Evolutionary conservation across 805 yeast species (phyloP), one percentile per base, ranked within the genome.

Genomic region (Suhomyces faveliae): DNA sequence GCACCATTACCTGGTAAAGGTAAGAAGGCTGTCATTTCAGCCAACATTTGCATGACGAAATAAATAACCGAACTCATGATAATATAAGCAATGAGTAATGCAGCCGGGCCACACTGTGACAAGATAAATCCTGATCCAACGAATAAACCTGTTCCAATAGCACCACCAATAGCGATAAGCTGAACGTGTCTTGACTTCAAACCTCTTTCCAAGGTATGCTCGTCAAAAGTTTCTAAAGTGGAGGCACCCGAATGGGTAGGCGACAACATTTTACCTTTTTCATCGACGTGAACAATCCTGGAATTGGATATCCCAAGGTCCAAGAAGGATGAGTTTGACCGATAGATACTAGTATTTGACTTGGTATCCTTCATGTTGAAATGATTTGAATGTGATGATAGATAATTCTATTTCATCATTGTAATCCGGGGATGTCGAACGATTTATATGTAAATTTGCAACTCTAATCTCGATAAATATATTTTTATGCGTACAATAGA

Each of bases 1-100:
- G 71, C 62, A 13, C 69, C 69, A 45, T 60, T 62, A 37, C 71
- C 70, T 7, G 71, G 68, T 25, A 67, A 54, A 0, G 71, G 73
- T 45, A 64, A 61, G 43, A 62, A 67, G 1, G 66, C 59, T 11
- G 69, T 57, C 71, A 62, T 66, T 57, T 67, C 67, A 0, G 62
- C 70, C 51, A 68, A 53, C 57, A 58, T 51, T 43, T 61, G 62
- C 71, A 67, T 64, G 27, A 66, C 65, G 43, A 61, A 60, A 47
- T 54, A 69, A 21, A 67, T 47, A 10, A 60, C 42, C 1, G 51
- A 9, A 12, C 60, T 47, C 56, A 63, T 56, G 40, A 63, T 47
- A 12, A 55, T 23, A 52, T 57, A 61, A 9, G 57, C 47, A 30
- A 54, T 25, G 11, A 59, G 45, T 38, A 58, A 50, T 2, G 55